phyloP scores from a whole-genome alignment of 2,329 filamentous ascomycete genomes.

The Chaetomium olivaceum region DNA sequence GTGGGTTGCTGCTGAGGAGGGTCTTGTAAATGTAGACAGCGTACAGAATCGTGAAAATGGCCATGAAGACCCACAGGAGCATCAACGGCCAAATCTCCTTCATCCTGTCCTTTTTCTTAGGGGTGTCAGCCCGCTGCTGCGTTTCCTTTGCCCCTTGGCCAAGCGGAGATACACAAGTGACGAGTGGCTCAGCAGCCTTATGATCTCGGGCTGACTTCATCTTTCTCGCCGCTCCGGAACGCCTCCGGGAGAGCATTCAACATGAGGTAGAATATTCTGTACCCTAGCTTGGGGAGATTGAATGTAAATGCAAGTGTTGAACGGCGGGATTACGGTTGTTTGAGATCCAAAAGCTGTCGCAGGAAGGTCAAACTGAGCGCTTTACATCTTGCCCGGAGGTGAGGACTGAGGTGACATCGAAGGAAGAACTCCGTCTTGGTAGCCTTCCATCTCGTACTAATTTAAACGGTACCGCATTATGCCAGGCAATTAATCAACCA shows the following conservation, averaged over 20 bases:
- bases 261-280: neutral
- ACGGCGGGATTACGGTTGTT: neutral
- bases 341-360: too few relatives aligned
- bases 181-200: neutral
- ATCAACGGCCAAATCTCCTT: slow-evolving; percentile 9
- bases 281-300: too few relatives aligned
- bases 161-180: neutral
- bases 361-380: too few relatives aligned
- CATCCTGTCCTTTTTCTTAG: neutral
- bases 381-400: too few relatives aligned
- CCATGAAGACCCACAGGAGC: slow-evolving; percentile 2
- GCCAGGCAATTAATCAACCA: too few relatives aligned
- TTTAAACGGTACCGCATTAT: too few relatives aligned
- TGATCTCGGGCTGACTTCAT: neutral
- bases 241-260: neutral
- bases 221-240: neutral
- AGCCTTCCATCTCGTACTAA: too few relatives aligned
- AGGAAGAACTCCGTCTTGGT: too few relatives aligned
- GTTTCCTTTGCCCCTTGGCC: too few relatives aligned
- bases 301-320: neutral
- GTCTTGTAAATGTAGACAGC: slow-evolving; percentile 9
- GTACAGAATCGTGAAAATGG: slow-evolving; percentile 6
- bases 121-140: neutral
- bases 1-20: slow-evolving; percentile 7
- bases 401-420: too few relatives aligned